These are phyloP conservation scores for Fusarium sambucinum DNA, from an alignment of 2,329 filamentous ascomycete species.

Conservation along the genomic window DNA sequence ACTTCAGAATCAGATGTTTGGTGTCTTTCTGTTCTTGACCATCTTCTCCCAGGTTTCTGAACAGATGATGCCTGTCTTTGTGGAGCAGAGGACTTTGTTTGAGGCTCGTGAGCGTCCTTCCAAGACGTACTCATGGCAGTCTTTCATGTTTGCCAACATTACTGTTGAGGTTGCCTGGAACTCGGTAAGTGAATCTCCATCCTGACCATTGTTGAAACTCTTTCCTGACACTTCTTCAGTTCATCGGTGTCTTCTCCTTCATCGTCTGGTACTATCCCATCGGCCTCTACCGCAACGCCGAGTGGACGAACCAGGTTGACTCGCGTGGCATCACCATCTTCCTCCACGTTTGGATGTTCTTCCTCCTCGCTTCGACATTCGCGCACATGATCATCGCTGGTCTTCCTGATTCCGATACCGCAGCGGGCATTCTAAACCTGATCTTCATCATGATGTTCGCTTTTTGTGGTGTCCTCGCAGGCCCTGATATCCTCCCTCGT, in stretches of 20 bases:
- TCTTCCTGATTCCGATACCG: constrained; percentile 72
- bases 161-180: constrained; percentile 77
- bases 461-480: constrained; percentile 73
- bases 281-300: constrained; percentile 70
- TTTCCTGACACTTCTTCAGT: not conserved
- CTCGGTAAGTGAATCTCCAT: constrained; percentile 59
- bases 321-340: constrained; percentile 71
- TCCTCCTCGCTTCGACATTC: constrained; percentile 75
- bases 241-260: constrained; percentile 65
- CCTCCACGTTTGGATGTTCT: constrained; percentile 71
- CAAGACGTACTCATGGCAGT: constrained; percentile 75
- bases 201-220: accelerated
- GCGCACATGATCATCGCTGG: constrained; percentile 73
- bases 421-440: constrained; percentile 73
- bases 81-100: constrained; percentile 75
- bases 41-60: constrained; percentile 75
- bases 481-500: constrained; percentile 68
- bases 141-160: constrained; percentile 72
- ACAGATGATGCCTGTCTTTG: constrained; percentile 78
- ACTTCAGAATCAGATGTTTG: constrained; percentile 78
- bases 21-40: constrained; percentile 76
- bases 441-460: constrained; percentile 71
- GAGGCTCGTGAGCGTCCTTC: constrained; percentile 76
- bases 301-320: constrained; percentile 60
- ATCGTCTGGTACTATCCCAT: constrained; percentile 77